Base-by-base conservation (phyloP, 345 rosid genomes). In the Citrus hindsii region DNA sequence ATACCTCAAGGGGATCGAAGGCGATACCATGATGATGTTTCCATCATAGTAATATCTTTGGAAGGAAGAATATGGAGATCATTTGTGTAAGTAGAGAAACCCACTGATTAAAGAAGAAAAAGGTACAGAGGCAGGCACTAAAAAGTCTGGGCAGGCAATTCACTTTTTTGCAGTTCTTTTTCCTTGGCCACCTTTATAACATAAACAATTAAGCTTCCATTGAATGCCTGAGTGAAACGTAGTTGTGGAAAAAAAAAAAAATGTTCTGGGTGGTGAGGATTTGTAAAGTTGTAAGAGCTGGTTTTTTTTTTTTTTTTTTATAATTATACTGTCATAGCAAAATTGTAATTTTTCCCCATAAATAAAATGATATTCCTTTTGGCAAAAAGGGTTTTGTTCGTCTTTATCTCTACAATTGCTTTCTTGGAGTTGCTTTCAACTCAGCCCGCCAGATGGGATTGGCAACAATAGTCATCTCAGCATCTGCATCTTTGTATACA, bases 61-160 rank as follows among this genome's bases (percentile, higher is more conserved):
- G 96, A 95, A 76, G 99, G 98, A 84, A 89, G 93, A 74, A 93
- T 95, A 83, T 95, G 99, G 99, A 91, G 94, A 86, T 95, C 97
- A 58, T 93, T 92, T 95, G 97, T 90, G 88, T 95, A 90, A 87
- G 62, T 71, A 81, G 77, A 72, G 38, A 63, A 67, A 74, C 68
- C 4, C 60, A 75, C 68, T 67, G 58, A 42, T 64, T 19, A 10
- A 25, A 37, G 40, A 38, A 38, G 1, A 53, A 78, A 66, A 77
- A 78, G 30, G 64, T 67, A 73, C 59, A 67, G 84, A 80, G 80
- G 83, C 48, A 77, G 56, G 84, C 72, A 73, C 69, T 18, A 55
- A 71, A 48, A 73, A 53, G 5, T 58, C 48, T 38, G 19, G 84
- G 84, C 79, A 81, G 83, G 84, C 79, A 81, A 77, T 80, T 80